Evolutionary conservation across 306 rosid genomes (phyloP).

Genomic region (Spatholobus suberectus): DNA sequence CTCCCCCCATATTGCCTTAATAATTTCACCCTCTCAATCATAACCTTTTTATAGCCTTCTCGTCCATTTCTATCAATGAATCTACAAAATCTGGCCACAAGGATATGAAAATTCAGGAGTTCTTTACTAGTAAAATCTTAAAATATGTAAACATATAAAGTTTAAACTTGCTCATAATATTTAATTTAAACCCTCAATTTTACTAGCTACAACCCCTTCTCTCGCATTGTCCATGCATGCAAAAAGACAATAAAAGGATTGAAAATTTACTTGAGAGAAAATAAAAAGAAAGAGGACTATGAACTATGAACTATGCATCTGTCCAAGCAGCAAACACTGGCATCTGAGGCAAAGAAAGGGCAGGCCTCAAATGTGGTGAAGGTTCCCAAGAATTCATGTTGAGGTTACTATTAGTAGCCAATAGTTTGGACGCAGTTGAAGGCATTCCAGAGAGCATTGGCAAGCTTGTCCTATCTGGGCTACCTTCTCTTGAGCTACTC

Average conservation of each 20-base stretch:
- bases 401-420: conserved; percentile 44
- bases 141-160: conserved; percentile 14
- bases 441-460: conserved; percentile 58
- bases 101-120: conserved; percentile 32
- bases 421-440: conserved; percentile 57
- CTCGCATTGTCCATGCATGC: conserved; percentile 38
- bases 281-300: neutral
- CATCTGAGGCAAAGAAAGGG: conserved; percentile 66
- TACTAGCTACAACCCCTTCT: conserved; percentile 40
- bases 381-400: conserved; percentile 66
- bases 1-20: conserved; percentile 43
- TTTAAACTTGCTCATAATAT: conserved; percentile 40
- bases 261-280: conserved; percentile 35
- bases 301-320: conserved; percentile 50
- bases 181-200: conserved; percentile 22
- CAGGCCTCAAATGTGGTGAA: conserved; percentile 61
- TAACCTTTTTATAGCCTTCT: conserved; percentile 37
- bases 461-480: conserved; percentile 67
- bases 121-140: conserved; percentile 34
- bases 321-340: conserved; percentile 88
- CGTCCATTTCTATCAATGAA: conserved; percentile 30
- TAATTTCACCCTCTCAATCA: conserved; percentile 53
- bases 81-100: conserved; percentile 20
- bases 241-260: neutral
- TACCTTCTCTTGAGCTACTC: conserved; percentile 76